Evolutionary conservation across 441 rosid genomes (phyloP).

Genomic region (Pelargonium fulgidum): DNA sequence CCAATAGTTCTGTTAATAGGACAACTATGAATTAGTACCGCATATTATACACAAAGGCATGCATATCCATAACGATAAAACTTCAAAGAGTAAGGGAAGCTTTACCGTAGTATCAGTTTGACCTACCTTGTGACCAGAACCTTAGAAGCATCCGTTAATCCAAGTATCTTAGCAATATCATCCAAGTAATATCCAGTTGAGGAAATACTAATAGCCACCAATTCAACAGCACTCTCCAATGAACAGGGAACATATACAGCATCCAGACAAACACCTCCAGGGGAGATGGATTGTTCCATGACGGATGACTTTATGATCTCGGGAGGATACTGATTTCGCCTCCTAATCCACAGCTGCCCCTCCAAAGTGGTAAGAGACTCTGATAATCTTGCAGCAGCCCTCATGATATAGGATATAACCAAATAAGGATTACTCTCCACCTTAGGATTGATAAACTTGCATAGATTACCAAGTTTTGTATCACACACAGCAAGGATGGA

Average conservation of each 20-base stretch:
- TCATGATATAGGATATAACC: conserved; percentile 49
- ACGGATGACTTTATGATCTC: conserved; percentile 37
- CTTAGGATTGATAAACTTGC: conserved; percentile 58
- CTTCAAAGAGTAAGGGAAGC: neutral
- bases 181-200: conserved; percentile 63
- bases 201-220: conserved; percentile 39
- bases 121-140: conserved; percentile 73
- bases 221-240: conserved; percentile 38
- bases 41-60: neutral
- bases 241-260: conserved; percentile 53
- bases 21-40: conserved; percentile 21
- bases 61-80: conserved; percentile 12
- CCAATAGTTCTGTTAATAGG: conserved; percentile 62
- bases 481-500: conserved; percentile 69
- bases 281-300: conserved; percentile 33
- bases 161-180: conserved; percentile 56
- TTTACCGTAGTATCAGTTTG: conserved; percentile 9
- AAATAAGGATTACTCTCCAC: conserved; percentile 59
- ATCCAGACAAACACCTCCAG: conserved; percentile 25
- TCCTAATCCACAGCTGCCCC: conserved; percentile 46
- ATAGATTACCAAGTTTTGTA: conserved; percentile 52
- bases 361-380: conserved; percentile 39
- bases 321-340: conserved; percentile 48
- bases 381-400: conserved; percentile 56
- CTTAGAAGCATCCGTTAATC: conserved; percentile 52